Evolutionary conservation across 805 yeast genomes (phyloP), one percentile per base, ranked within the genome.

Genomic region (Helenozyma rhizophorensis): DNA sequence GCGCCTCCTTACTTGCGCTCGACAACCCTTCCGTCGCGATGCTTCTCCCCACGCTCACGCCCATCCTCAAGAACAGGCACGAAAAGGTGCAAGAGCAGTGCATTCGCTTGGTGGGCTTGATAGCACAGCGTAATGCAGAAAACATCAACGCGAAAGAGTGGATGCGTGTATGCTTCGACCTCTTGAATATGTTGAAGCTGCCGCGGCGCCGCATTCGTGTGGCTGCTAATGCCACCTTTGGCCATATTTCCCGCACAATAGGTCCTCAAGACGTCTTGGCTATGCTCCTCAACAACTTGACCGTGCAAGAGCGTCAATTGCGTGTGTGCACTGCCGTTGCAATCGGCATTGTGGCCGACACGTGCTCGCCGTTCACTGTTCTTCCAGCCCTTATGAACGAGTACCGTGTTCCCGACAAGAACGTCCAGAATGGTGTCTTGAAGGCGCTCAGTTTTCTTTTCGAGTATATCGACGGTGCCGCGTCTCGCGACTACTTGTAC

Each of bases 291-390:
- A 86, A 84, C 47, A 90, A 90, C 47, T 65, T 93, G 44, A 73
- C 85, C 39, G 95, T 89, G 6, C 97, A 90, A 54, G 97, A 93
- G 53, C 83, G 99, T 52, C 99, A 93, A 60, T 69, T 86, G 25
- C 80, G 99, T 52, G 96, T 93, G 7, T 90, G 96, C 56, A 87
- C 97, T 0, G 96, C 98, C 5, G 97, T 93, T 25, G 99, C 99
- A 0, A 85, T 93, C 44, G 98, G 95, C 23, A 88, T 93, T 46
- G 95, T 93, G 7, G 97, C 97, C 0, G 93, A 89, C 37, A 78
- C 83, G 0, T 93, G 97, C 57, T 76, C 86, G 1, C 96, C 97
- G 0, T 93, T 84, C 58, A 86, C 97, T 0, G 95, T 90, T 0
- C 58, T 93, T 7, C 98, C 99, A 0, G 95, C 96, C 0, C 63